Base-by-base conservation (phyloP, 495 filamentous ascomycete genomes). In the Tetracladium setigerum region DNA sequence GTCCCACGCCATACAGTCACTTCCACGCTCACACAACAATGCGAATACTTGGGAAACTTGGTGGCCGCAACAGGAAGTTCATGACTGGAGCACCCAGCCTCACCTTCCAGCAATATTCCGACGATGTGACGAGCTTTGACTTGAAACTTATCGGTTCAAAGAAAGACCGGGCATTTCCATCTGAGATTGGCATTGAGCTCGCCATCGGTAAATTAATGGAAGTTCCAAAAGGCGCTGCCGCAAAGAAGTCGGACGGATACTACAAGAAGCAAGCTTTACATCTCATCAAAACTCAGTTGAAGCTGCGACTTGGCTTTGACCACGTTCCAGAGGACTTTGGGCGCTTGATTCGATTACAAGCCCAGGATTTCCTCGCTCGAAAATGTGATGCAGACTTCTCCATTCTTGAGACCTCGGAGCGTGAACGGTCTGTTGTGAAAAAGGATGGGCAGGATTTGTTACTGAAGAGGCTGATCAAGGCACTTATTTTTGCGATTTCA, bases 21-120 rank as follows among this genome's bases (percentile, higher is more conserved):
- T 94, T 95, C 61, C 89, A 95, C 61, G 83, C 94, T 1, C 94
- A 99, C 59, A 97, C 92, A 0, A 97, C 94, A 0, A 94, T 97
- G 79, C 74, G 94, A n/a, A 99, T 99, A 43, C 74, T 99, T 2
- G 94, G 94, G 10, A 99, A 99, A 63, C 77, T 99, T 33, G 94
- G 94, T 34, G 94, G 94, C 38, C 78, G 94, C 31, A 99, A 99
- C 54, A 67, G 94, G 10, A 94, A 90, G 59, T 99, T 95, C 67
- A 78, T 96, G 65, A 95, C 84, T 14, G 85, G 89, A 41, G 85
- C 91, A 8, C 83, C 88, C 1, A 76, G 79, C 30, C 77, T 99
- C 6, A 76, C 78, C 0, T 97, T 84, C 64, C 79, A 87, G 59
- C 71, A 85, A 46, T 97, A 83, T 55, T 79, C 89, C 5, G 94